Percentiles rank a stretch among this genome's conserved stretches.
These are phyloP conservation scores for Hydnum rufescens DNA, from an alignment of 768 basidiomycete genomes.

Conservation along the genomic window DNA sequence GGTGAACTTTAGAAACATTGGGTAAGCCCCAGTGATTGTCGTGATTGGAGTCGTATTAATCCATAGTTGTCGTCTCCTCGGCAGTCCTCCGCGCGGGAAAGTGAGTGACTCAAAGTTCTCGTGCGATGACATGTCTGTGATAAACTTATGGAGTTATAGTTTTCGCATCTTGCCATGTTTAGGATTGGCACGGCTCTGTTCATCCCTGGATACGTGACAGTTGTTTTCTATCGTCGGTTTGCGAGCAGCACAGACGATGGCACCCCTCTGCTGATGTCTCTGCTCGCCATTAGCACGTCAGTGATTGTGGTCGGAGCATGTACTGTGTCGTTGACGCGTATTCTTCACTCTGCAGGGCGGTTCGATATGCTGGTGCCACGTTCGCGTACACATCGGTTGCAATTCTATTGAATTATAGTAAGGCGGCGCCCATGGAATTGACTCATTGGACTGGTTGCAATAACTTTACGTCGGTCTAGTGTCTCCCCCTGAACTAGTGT, in stretches of 20 bases:
- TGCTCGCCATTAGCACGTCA: conserved; percentile 53
- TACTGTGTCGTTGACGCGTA: background rate
- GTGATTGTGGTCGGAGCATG: conserved; percentile 15
- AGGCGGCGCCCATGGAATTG: conserved; percentile 11
- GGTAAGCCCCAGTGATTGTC: conserved; percentile 22
- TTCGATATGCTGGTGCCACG: conserved; percentile 73
- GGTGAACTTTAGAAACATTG: conserved; percentile 33
- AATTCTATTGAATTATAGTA: conserved; percentile 73
- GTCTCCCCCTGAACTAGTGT: conserved; percentile 77
- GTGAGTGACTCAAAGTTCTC: background rate
- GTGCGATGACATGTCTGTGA: background rate
- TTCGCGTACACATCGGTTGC: conserved; percentile 84
- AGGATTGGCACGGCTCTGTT: conserved; percentile 64
- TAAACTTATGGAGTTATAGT: conserved; percentile 24
- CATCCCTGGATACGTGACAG: conserved; percentile 74
- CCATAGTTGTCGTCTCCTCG: background rate
- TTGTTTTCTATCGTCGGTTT: conserved; percentile 52
- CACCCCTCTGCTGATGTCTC: conserved; percentile 55
- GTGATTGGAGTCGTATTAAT: background rate
- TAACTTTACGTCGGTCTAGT: conserved; percentile 35
- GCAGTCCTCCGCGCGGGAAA: conserved; percentile 8
- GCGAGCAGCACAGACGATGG: conserved; percentile 51
- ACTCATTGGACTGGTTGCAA: no score
- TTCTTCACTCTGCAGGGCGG: conserved; percentile 30
- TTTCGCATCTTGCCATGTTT: conserved; percentile 79